These are phyloP conservation scores for Fusarium goolgardi DNA, from an alignment of 2,329 filamentous ascomycete genomes.

Conservation along the genomic window DNA sequence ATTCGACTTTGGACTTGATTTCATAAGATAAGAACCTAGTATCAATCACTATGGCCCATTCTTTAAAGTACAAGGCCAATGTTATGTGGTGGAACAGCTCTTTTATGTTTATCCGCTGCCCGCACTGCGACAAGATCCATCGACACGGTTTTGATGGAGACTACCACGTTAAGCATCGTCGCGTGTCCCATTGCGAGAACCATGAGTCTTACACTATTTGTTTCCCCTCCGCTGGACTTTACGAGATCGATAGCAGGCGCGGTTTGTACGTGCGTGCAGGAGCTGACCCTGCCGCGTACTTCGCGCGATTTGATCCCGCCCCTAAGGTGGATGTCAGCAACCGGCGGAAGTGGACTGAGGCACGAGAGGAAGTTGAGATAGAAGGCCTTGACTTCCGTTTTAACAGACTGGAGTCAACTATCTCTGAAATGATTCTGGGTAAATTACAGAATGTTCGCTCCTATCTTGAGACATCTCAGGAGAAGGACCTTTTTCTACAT, in stretches of 20 bases:
- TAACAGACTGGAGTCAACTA: background rate
- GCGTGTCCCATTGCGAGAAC: background rate
- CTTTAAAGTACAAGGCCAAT: background rate
- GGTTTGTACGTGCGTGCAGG: background rate
- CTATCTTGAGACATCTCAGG: too few species aligned
- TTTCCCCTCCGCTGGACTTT: background rate
- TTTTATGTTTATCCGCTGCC: background rate
- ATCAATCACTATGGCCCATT: background rate
- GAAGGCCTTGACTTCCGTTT: background rate
- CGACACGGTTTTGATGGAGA: background rate
- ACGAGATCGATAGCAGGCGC: background rate
- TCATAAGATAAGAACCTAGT: background rate
- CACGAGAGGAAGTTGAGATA: background rate
- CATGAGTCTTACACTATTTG: background rate
- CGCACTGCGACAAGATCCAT: constrained; percentile 1
- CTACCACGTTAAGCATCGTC: background rate
- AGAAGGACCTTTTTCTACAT: too few species aligned
- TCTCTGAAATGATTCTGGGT: background rate
- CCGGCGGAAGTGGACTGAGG: background rate
- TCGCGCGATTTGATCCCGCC: background rate
- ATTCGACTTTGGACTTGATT: background rate
- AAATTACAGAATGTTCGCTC: too few species aligned
- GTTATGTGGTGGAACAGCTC: background rate
- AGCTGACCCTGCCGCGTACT: background rate
- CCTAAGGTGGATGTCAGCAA: background rate